These are phyloP conservation scores for Stevia rebaudiana DNA, from an alignment of 140 eudicot species.

Conservation along the genomic window DNA sequence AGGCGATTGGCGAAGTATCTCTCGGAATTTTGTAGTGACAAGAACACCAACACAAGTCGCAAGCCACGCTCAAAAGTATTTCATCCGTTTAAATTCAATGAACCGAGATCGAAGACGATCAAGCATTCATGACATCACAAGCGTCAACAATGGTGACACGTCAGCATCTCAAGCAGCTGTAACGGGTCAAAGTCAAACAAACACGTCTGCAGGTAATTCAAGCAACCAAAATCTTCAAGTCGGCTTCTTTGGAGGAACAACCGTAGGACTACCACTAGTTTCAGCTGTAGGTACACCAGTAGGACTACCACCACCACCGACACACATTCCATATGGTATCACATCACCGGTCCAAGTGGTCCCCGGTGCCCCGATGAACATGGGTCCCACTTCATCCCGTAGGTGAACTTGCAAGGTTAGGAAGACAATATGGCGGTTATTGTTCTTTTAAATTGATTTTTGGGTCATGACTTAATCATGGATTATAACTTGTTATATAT, in stretches of 20 bases:
- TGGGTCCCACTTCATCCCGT: constrained; percentile 51
- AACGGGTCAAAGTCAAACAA: constrained; percentile 41
- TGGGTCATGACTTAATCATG: constrained; percentile 8
- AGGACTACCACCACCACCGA: constrained; percentile 44
- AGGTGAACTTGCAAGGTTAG: constrained; percentile 46
- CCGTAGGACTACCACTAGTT: no score
- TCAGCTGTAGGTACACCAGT: no score
- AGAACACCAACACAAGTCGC: no score
- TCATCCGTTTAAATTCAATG: constrained; percentile 57
- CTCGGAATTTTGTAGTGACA: constrained; percentile 59
- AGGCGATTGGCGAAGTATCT: constrained; percentile 80
- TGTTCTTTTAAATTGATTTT: constrained; percentile 11
- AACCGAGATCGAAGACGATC: constrained; percentile 63
- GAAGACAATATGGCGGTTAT: constrained; percentile 19
- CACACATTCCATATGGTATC: constrained; percentile 49
- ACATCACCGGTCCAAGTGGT: constrained; percentile 54
- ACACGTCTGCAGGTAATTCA: constrained; percentile 38
- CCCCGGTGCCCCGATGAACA: constrained; percentile 46
- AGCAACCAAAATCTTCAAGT: constrained; percentile 28
- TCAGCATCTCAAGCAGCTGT: constrained; percentile 44
- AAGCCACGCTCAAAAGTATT: constrained; percentile 73
- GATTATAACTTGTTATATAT: constrained; percentile 8
- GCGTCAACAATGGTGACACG: constrained; percentile 45
- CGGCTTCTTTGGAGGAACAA: constrained; percentile 18
- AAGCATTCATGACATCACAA: constrained; percentile 72